Evolutionary conservation across 106 monocot genomes (phyloP).

Genomic region (Ottelia alismoides): DNA sequence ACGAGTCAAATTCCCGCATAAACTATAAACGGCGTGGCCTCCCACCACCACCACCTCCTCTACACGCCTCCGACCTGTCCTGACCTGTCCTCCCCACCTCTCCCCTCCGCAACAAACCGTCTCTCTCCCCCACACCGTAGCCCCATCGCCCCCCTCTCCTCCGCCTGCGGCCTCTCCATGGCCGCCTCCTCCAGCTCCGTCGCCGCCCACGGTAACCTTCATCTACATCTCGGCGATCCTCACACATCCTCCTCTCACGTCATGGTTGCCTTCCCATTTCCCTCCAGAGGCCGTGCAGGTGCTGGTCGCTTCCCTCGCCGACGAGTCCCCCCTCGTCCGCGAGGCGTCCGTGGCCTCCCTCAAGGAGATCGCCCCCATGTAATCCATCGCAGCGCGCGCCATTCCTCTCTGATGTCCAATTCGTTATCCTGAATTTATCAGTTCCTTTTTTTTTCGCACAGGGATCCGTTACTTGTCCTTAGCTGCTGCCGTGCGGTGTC

Average conservation of each 20-base stretch:
- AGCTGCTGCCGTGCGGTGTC: conserved; percentile 63
- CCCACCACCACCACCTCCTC: too few species aligned
- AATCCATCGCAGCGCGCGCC: too few species aligned
- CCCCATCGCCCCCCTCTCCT: conserved; percentile 6
- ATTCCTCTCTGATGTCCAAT: background rate
- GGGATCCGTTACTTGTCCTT: conserved; percentile 80
- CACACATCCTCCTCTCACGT: background rate
- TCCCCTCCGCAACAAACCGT: background rate
- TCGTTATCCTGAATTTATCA: background rate
- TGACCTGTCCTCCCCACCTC: background rate
- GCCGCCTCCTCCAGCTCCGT: conserved; percentile 33
- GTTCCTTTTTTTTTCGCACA: conserved; percentile 10
- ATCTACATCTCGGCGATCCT: background rate
- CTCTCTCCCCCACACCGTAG: background rate
- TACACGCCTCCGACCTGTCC: background rate
- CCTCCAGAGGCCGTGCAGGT: conserved; percentile 90
- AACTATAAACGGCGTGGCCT: too few species aligned
- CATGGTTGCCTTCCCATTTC: background rate
- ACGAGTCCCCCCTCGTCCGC: conserved; percentile 66
- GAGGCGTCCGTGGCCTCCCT: conserved; percentile 65
- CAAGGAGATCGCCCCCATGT: conserved; percentile 81
- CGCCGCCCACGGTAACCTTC: conserved; percentile 31
- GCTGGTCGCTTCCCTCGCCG: conserved; percentile 70
- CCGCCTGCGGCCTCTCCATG: conserved; percentile 10
- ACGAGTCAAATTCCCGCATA: too few species aligned